These are phyloP conservation scores for Pythium phragmiticola DNA, from an alignment of 352 stramenopile species.

Conservation along the genomic window DNA sequence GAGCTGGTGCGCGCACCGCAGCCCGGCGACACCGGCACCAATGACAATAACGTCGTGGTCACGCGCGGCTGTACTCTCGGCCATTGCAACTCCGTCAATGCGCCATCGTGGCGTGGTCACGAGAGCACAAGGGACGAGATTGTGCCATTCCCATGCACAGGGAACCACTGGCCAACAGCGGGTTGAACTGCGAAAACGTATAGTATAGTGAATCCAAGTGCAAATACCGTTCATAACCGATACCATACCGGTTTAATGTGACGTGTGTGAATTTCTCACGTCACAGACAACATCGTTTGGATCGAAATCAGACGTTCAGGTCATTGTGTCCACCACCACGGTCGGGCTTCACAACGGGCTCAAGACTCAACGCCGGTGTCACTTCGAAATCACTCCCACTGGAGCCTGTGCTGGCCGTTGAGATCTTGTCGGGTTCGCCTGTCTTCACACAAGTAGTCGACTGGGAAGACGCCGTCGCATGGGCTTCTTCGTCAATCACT, in stretches of 20 bases:
- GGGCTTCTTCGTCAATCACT: not conserved
- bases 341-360: not conserved
- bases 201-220: constrained; percentile 9
- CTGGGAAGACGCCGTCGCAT: not conserved
- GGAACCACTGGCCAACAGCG: constrained; percentile 14
- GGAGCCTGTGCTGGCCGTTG: constrained; percentile 4
- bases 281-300: not conserved
- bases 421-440: not conserved
- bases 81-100: constrained; percentile 17
- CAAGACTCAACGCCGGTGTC: not conserved
- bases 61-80: not conserved
- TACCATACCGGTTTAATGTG: constrained; percentile 14
- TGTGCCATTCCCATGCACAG: not conserved
- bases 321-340: not conserved
- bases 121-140: not conserved
- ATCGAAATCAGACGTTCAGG: not conserved
- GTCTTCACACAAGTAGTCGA: not conserved
- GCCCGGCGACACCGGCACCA: constrained; percentile 59
- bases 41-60: constrained; percentile 64
- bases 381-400: constrained; percentile 9
- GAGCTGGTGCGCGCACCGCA: constrained; percentile 67
- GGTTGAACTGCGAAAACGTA: constrained; percentile 13
- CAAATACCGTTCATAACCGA: not conserved
- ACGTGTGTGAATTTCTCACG: constrained; percentile 11
- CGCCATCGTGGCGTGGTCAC: not conserved